Base-by-base conservation (phyloP, 345 rosid species). In the Corymbia maculata region DNA sequence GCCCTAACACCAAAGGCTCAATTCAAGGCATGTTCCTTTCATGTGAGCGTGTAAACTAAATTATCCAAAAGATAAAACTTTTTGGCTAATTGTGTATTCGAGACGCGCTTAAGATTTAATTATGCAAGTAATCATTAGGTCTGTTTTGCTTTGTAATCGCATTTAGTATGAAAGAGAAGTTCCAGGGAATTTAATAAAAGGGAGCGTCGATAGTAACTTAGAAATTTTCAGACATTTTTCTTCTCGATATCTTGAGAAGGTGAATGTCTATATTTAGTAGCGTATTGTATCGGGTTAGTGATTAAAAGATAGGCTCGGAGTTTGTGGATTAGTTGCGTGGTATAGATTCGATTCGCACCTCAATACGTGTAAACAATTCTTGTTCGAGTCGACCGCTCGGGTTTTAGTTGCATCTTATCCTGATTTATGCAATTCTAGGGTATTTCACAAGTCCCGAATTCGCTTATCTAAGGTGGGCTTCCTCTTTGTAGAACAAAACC, bases 121-220 rank as follows among this genome's bases (percentile, higher is more conserved):
- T 32, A 16, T 16, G 79, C 79, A 68, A 17, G 80, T 36, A 0
- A 36, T 70, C 17, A 70, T 70, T 68, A 36, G 13, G 10, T 30
- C 79, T 4, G 7, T 70, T 70, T 70, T 32, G 44, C 6, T 30
- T 30, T 6, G 2, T 30, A 14, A 14, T 66, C 9, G 13, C 80
- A 3, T 32, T 9, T 36, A 36, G 22, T 68, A 32, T 8, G 16
- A 32, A 16, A 32, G 13, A 12, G 24, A 17, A 68, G 32, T 70
- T 70, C 45, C 4, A 70, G 16, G 6, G 44, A 68, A 68, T 66
- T 70, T 16, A 16, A 32, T 70, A 4, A 32, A 32, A 32, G 80
- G 26, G 47, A 36, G 19, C 1, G 0, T 70, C 0, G 1, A 70
- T 36, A 5, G 9, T 17, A 70, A 17, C 9, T 70, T 11, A 3